phyloP scores from a whole-genome alignment of 768 basidiomycete species.

The Rhizopogon vesiculosus region DNA sequence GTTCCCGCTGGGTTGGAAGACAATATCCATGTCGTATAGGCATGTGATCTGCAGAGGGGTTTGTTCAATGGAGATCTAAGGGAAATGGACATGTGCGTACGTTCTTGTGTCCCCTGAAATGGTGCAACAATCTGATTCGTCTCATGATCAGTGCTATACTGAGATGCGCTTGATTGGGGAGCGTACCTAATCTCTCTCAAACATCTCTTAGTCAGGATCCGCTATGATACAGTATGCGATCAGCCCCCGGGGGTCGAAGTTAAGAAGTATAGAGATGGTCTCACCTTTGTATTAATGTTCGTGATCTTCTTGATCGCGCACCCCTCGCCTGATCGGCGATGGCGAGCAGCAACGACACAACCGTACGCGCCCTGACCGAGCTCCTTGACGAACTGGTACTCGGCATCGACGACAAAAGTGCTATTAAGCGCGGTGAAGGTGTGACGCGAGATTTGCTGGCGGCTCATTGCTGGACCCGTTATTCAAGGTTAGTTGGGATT shows the following conservation, averaged over 20 bases:
- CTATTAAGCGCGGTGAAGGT: constrained; percentile 83
- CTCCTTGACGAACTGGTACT: constrained; percentile 95
- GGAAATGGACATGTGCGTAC: constrained; percentile 38
- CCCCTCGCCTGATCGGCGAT: constrained; percentile 78
- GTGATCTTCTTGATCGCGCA: constrained; percentile 97
- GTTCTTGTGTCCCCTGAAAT: constrained; percentile 99
- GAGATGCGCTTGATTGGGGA: background rate
- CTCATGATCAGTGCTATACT: constrained; percentile 7
- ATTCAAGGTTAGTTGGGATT: background rate
- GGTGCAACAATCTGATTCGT: constrained; percentile 72
- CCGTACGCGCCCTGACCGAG: constrained; percentile 96
- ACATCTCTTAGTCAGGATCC: constrained; percentile 95
- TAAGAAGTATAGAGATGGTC: constrained; percentile 8
- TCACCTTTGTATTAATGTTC: constrained; percentile 85
- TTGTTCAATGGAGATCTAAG: constrained; percentile 8
- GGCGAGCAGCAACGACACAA: constrained; percentile 83
- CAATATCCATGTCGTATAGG: constrained; percentile 97
- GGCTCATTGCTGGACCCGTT: background rate
- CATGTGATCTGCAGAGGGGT: constrained; percentile 71
- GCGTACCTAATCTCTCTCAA: constrained; percentile 87
- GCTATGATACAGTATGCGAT: constrained; percentile 35
- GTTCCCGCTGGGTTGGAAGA: constrained; percentile 85
- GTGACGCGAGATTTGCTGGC: constrained; percentile 52
- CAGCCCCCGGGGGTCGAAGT: constrained; percentile 7
- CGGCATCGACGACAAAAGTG: constrained; percentile 81